These are phyloP conservation scores for Arabidopsis thaliana DNA, from an alignment of 345 rosid species.

Conservation along the genomic window DNA sequence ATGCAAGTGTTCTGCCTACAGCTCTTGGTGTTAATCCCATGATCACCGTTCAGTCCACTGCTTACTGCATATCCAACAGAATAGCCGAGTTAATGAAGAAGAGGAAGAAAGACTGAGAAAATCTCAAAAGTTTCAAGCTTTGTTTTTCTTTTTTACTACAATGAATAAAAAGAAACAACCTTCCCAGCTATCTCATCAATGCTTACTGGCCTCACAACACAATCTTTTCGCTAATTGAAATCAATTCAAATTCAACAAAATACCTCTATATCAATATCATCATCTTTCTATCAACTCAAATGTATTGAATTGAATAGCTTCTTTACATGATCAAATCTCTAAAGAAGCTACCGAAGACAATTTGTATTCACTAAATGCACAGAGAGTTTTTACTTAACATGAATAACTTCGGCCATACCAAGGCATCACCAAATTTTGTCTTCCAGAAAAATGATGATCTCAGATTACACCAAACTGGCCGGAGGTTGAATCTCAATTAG, in stretches of 20 bases:
- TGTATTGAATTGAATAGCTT: no score
- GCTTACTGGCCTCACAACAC: no score
- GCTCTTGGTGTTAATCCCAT: slow-evolving; percentile 62
- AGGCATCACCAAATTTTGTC: neutral
- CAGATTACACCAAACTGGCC: neutral
- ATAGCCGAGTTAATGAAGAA: slow-evolving; percentile 42
- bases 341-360: no score
- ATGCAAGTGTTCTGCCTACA: slow-evolving; percentile 54
- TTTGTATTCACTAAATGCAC: neutral
- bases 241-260: no score
- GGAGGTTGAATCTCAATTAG: neutral
- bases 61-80: slow-evolving; percentile 58
- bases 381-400: neutral
- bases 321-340: no score
- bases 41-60: slow-evolving; percentile 60
- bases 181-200: no score
- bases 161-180: neutral
- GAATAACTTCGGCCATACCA: neutral
- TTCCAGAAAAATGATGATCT: neutral
- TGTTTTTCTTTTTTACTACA: neutral
- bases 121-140: neutral
- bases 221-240: no score
- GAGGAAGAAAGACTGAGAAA: slow-evolving; percentile 27
- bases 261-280: no score
- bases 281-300: no score